A percentile compares a stretch with the other conserved stretches of the same genome.
These are phyloP conservation scores for Venturiaceae sp. DNA, from an alignment of 2,329 filamentous ascomycete species.

Conservation along the genomic window DNA sequence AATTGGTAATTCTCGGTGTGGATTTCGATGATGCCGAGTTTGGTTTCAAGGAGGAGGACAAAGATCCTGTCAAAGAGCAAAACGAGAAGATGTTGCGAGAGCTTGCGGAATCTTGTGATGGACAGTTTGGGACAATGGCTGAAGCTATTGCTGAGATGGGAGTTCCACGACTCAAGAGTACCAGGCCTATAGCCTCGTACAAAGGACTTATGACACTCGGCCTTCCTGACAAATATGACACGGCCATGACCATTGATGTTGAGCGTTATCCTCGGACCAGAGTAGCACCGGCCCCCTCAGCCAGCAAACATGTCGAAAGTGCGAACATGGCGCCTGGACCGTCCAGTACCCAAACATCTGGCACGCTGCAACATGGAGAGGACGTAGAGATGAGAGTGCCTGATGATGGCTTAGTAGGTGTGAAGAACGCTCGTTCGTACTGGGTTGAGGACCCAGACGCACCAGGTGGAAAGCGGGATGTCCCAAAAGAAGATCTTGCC, in stretches of 20 bases:
- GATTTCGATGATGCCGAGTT: constrained; percentile 37
- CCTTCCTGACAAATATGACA: constrained; percentile 56
- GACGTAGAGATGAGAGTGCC: constrained; percentile 13
- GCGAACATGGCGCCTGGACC: constrained; percentile 25
- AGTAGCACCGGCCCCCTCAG: constrained; percentile 61
- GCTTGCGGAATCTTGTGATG: constrained; percentile 60
- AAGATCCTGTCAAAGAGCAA: constrained; percentile 47
- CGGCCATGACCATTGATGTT: constrained; percentile 72
- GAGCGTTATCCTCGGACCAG: constrained; percentile 87
- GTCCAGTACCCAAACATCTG: constrained; percentile 40
- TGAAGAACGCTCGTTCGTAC: constrained; percentile 73
- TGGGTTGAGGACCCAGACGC: constrained; percentile 65
- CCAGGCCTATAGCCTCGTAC: constrained; percentile 69
- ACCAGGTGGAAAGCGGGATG: constrained; percentile 70
- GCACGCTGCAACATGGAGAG: constrained; percentile 32
- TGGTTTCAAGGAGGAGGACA: constrained; percentile 86
- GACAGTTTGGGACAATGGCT: constrained; percentile 71
- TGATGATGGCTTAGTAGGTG: constrained; percentile 48
- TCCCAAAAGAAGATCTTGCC: constrained; percentile 74
- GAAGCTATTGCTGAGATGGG: constrained; percentile 76
- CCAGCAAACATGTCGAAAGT: constrained; percentile 62
- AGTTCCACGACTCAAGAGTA: constrained; percentile 64
- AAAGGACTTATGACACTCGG: constrained; percentile 74
- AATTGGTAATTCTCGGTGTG: constrained; percentile 67
- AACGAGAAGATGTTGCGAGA: constrained; percentile 63